Conservation (phyloP, 2,329 filamentous ascomycete species). For the Microsporum audouinii region DNA sequence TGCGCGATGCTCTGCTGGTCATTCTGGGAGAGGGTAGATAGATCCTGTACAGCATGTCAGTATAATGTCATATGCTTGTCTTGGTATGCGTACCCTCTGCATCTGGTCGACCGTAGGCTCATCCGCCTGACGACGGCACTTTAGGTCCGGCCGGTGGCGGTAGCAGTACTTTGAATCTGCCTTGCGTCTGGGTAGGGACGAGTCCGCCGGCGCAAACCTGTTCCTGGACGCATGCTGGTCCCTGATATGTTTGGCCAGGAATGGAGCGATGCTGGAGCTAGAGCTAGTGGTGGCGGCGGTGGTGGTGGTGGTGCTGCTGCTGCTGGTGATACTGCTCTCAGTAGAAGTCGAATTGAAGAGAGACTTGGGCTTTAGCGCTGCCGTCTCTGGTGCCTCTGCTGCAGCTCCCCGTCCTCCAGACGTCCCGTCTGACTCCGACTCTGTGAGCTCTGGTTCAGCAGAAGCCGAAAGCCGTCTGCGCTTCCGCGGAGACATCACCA, state of each 20-base stretch:
- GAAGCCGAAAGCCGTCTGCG: constrained; percentile 13
- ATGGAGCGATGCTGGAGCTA: constrained; percentile 60
- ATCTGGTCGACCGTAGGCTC: constrained; percentile 93
- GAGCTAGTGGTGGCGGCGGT: no score
- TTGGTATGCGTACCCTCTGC: constrained; percentile 55
- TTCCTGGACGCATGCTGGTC: constrained; percentile 59
- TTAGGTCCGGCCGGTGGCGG: constrained; percentile 82
- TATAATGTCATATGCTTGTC: neutral
- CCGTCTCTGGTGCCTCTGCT: neutral
- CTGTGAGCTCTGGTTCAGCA: neutral
- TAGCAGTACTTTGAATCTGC: constrained; percentile 90
- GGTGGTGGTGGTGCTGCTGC: no score
- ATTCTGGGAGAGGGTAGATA: constrained; percentile 65
- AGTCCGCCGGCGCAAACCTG: constrained; percentile 10
- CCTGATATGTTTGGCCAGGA: constrained; percentile 77
- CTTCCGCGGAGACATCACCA: constrained; percentile 13
- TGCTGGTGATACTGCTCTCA: constrained; percentile 38
- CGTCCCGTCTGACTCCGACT: neutral
- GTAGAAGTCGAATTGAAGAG: constrained; percentile 46
- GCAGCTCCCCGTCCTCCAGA: neutral
- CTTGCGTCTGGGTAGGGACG: constrained; percentile 27
- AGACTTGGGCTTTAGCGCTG: constrained; percentile 17
- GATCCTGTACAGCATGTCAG: constrained; percentile 45
- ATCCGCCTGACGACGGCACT: constrained; percentile 84
- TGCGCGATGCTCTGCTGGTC: constrained; percentile 95